These are phyloP conservation scores for Ophiosphaerella korrae DNA, from an alignment of 2,329 filamentous ascomycete genomes.

Conservation along the genomic window DNA sequence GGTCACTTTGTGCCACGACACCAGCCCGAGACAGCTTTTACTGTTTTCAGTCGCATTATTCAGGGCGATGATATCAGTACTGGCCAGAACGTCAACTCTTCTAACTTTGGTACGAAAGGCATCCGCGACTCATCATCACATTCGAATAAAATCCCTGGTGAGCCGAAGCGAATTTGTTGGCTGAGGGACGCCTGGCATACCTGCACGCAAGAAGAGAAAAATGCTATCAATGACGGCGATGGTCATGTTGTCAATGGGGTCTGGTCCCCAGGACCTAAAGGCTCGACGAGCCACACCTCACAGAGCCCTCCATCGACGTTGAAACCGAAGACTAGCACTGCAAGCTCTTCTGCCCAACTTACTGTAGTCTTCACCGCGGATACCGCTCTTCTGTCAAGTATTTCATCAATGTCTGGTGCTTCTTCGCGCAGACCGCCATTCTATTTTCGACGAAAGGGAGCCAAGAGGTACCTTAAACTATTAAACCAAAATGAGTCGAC, in stretches of 20 bases:
- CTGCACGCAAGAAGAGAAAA: slow-evolving; percentile 59
- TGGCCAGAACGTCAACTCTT: slow-evolving; percentile 57
- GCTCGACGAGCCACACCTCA: background rate
- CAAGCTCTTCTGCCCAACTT: background rate
- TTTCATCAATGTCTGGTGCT: slow-evolving; percentile 1
- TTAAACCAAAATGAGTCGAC: no score
- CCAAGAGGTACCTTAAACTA: no score
- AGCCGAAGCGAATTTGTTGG: slow-evolving; percentile 63
- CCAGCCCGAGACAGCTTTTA: slow-evolving; percentile 54
- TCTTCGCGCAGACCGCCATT: slow-evolving; percentile 1
- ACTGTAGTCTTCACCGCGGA: slow-evolving; percentile 15
- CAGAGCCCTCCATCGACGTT: background rate
- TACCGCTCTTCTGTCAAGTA: background rate
- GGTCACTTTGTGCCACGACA: slow-evolving; percentile 57
- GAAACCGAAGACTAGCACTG: background rate
- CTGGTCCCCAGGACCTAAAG: slow-evolving; percentile 17
- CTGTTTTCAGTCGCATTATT: slow-evolving; percentile 58
- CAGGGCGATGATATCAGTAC: slow-evolving; percentile 55
- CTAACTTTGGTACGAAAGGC: slow-evolving; percentile 63
- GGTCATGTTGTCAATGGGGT: slow-evolving; percentile 42
- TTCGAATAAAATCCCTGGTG: slow-evolving; percentile 59
- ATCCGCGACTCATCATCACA: slow-evolving; percentile 60
- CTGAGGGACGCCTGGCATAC: slow-evolving; percentile 56
- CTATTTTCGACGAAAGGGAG: no score
- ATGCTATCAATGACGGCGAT: slow-evolving; percentile 54